Percentiles rank a stretch among this genome's conserved stretches.
phyloP scores from a whole-genome alignment of 768 basidiomycete genomes.

The Suillus sp. region DNA sequence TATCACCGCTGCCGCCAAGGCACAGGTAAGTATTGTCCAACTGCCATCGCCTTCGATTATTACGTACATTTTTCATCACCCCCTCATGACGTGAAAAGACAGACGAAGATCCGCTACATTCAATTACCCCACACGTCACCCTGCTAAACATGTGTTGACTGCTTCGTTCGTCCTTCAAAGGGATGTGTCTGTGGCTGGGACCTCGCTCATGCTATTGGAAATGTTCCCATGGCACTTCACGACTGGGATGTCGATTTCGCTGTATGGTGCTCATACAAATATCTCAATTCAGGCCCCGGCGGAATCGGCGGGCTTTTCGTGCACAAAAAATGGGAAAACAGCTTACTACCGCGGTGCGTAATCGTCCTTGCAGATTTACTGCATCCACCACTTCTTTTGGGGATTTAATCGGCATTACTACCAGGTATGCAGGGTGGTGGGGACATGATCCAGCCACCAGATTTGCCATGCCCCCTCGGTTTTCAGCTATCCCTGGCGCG shows the following conservation, averaged over 20 bases:
- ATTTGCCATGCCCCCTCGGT: constrained; percentile 86
- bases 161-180: constrained; percentile 42
- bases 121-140: constrained; percentile 16
- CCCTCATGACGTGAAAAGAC: constrained; percentile 12
- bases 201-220: constrained; percentile 93
- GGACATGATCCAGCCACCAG: constrained; percentile 87
- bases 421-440: constrained; percentile 96
- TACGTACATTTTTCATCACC: constrained; percentile 26
- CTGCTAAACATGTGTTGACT: constrained; percentile 17
- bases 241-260: constrained; percentile 97
- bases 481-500: constrained; percentile 85
- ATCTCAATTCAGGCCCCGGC: constrained; percentile 94
- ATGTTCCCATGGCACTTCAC: constrained; percentile 86
- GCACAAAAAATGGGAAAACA: constrained; percentile 78
- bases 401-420: constrained; percentile 21
- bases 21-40: constrained; percentile 55
- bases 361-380: constrained; percentile 19
- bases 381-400: constrained; percentile 11
- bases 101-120: constrained; percentile 18
- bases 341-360: constrained; percentile 62
- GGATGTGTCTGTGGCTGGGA: constrained; percentile 96
- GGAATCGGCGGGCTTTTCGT: constrained; percentile 95
- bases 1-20: constrained; percentile 84
- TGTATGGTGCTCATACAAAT: constrained; percentile 99
- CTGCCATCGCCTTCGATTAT: constrained; percentile 23